Evolutionary conservation across 352 stramenopile species (phyloP).

Genomic region (Globisporangium alternatum): DNA sequence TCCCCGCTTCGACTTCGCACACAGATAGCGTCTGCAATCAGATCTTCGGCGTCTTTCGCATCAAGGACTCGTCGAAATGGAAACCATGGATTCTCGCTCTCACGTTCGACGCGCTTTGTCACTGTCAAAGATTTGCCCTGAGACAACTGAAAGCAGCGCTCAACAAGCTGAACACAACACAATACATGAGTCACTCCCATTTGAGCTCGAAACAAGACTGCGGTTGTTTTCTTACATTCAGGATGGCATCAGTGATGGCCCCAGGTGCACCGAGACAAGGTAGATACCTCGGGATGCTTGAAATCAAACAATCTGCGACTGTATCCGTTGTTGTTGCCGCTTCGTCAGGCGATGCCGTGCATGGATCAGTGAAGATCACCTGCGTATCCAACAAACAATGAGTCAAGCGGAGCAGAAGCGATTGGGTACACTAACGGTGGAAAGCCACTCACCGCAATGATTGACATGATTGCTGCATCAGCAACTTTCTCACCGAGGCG

Average conservation of each 20-base stretch:
- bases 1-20: constrained; percentile 7
- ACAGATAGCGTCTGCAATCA: constrained; percentile 24
- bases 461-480: constrained; percentile 28
- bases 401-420: neutral
- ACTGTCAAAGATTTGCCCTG: neutral
- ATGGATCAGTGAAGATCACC: neutral
- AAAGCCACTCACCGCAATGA: constrained; percentile 18
- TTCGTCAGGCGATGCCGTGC: no score
- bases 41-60: constrained; percentile 12
- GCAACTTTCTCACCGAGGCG: constrained; percentile 19
- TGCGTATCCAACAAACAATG: neutral
- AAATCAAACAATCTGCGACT: neutral
- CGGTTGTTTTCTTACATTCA: constrained; percentile 9
- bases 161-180: constrained; percentile 3
- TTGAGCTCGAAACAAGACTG: neutral
- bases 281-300: constrained; percentile 14
- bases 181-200: neutral
- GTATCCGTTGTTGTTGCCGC: neutral
- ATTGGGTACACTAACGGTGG: neutral
- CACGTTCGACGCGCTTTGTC: constrained; percentile 1
- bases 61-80: constrained; percentile 37
- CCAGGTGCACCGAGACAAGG: neutral
- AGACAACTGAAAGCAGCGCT: neutral
- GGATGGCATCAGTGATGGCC: neutral
- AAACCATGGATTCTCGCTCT: constrained; percentile 36